phyloP scores from a whole-genome alignment of 306 rosid species.

The Betula pendula region DNA sequence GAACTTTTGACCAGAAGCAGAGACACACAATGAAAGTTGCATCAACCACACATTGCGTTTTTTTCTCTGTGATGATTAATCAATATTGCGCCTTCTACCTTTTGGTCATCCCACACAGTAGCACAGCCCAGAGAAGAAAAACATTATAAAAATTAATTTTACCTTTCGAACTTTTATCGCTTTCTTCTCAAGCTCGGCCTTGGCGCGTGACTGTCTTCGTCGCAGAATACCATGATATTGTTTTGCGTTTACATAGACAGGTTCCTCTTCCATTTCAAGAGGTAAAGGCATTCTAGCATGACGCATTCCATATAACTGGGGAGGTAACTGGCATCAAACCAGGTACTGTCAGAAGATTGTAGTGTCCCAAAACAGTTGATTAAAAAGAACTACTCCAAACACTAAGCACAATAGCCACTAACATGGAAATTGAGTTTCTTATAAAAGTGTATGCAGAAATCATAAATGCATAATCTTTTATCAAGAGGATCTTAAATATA shows the following conservation, averaged over 20 bases:
- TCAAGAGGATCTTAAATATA: background rate
- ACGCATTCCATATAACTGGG: conserved; percentile 60
- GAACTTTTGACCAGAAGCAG: background rate
- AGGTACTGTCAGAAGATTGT: conserved; percentile 23
- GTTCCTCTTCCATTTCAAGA: conserved; percentile 84
- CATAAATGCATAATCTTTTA: background rate
- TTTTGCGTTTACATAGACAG: conserved; percentile 91
- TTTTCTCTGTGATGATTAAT: background rate
- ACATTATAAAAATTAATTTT: conserved; percentile 3
- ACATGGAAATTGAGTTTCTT: background rate
- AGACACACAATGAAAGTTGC: background rate
- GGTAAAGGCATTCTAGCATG: conserved; percentile 88
- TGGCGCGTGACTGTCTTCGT: conserved; percentile 88
- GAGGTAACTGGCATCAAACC: conserved; percentile 50
- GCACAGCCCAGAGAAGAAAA: background rate
- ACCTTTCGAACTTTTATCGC: conserved; percentile 73
- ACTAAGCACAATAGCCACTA: conserved; percentile 24
- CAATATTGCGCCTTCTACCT: background rate
- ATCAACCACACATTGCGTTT: background rate
- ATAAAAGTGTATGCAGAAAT: background rate
- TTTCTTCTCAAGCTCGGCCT: conserved; percentile 80
- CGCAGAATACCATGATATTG: conserved; percentile 92
- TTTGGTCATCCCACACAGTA: background rate
- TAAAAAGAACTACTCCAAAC: conserved; percentile 7
- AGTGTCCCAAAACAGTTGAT: background rate